A percentile compares a stretch with the other conserved stretches of the same genome.
phyloP scores from a whole-genome alignment of 2,329 filamentous ascomycete species.

The Talaromyces sp. region DNA sequence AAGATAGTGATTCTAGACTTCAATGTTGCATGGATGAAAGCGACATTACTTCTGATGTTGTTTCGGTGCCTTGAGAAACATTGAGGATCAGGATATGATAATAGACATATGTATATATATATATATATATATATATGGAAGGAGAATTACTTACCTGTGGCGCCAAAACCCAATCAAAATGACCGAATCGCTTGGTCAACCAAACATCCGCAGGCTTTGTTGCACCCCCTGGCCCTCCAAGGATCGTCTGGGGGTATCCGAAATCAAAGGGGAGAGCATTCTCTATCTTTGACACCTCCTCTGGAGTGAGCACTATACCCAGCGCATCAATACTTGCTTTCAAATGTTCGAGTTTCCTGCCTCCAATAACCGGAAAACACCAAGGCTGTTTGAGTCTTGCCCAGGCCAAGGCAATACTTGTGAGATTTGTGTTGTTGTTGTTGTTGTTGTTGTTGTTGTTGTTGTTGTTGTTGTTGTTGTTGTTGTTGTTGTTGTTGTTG shows the following conservation, averaged over 20 bases:
- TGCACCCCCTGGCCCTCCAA: background rate
- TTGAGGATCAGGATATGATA: background rate
- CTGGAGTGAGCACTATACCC: slow-evolving; percentile 44
- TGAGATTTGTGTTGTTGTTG: no score
- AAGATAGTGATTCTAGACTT: no score
- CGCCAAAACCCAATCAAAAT: slow-evolving; percentile 1
- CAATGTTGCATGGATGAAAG: background rate
- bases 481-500: no score
- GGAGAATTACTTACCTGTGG: background rate
- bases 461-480: no score
- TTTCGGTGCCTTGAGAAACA: background rate
- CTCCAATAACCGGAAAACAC: slow-evolving; percentile 46
- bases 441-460: no score
- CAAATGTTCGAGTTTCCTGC: slow-evolving; percentile 47
- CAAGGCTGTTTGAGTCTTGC: slow-evolving; percentile 3
- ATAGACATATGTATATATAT: background rate
- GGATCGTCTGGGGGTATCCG: slow-evolving; percentile 46
- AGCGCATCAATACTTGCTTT: slow-evolving; percentile 51
- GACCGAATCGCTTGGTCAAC: background rate
- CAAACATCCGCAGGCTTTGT: slow-evolving; percentile 3
- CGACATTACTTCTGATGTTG: background rate
- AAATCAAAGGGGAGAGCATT: slow-evolving; percentile 46
- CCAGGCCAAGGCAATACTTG: background rate
- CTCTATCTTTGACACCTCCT: slow-evolving; percentile 53
- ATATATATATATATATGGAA: no score